Percentiles rank a stretch among this genome's conserved stretches.
Conservation (phyloP, 1,284 basidiomycete genomes). For the Cutaneotrichosporon cyanovorans region DNA sequence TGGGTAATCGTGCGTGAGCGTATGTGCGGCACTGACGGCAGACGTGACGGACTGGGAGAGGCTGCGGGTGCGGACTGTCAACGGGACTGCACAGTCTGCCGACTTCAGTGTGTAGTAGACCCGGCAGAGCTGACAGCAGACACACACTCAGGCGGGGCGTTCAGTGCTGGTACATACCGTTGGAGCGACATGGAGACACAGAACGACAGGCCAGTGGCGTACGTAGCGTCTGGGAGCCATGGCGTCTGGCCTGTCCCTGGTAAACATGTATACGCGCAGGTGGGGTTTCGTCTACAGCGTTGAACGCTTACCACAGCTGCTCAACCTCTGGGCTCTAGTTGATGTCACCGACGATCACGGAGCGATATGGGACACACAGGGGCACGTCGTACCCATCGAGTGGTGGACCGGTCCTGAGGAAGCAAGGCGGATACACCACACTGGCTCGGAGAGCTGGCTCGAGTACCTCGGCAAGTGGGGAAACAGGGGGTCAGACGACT, state of each 20-base stretch:
- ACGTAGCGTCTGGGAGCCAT: slow-evolving; percentile 37
- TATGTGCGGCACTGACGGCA: slow-evolving; percentile 5
- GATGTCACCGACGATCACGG: slow-evolving; percentile 40
- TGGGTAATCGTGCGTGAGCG: slow-evolving; percentile 38
- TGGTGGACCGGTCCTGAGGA: slow-evolving; percentile 29
- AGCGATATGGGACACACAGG: slow-evolving; percentile 39
- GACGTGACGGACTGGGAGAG: slow-evolving; percentile 43
- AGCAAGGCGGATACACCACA: slow-evolving; percentile 20
- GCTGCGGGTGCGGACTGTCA: slow-evolving; percentile 34
- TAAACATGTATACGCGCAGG: slow-evolving; percentile 38
- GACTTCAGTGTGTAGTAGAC: slow-evolving; percentile 33
- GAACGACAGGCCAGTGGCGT: slow-evolving; percentile 34
- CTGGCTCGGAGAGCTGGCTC: slow-evolving; percentile 29
- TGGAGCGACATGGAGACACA: slow-evolving; percentile 35
- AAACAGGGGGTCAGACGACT: slow-evolving; percentile 32
- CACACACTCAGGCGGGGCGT: slow-evolving; percentile 30
- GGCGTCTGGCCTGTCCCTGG: slow-evolving; percentile 40
- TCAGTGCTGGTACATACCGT: slow-evolving; percentile 34
- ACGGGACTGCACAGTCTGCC: slow-evolving; percentile 33
- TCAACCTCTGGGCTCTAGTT: slow-evolving; percentile 31
- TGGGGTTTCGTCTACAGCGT: slow-evolving; percentile 22
- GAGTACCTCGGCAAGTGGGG: slow-evolving; percentile 39
- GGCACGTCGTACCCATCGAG: slow-evolving; percentile 29
- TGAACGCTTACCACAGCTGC: slow-evolving; percentile 24
- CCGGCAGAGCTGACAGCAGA: slow-evolving; percentile 15